Evolutionary conservation across 306 rosid species (phyloP).

Genomic region (Luffa aegyptiaca): DNA sequence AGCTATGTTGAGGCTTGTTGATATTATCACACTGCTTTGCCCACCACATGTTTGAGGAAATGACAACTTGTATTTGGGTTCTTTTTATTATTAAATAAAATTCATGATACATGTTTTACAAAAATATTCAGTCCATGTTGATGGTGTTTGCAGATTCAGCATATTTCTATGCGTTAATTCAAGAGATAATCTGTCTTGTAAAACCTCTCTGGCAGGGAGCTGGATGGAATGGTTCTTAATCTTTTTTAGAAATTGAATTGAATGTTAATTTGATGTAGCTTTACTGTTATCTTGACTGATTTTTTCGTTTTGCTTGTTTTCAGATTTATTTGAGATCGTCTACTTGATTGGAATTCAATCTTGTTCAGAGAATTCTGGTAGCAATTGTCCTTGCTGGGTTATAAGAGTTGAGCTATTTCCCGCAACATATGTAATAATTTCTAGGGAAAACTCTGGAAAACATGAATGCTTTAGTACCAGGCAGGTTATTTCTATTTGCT

Average conservation of each 20-base stretch:
- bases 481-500: slow-evolving; percentile 44
- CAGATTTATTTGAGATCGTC: not conserved
- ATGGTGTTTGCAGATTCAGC: not conserved
- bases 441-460: slow-evolving; percentile 13
- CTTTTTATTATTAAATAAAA: not conserved
- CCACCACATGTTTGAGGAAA: not conserved
- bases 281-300: not conserved
- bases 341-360: not conserved
- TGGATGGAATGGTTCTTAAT: not conserved
- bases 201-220: not conserved
- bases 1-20: not conserved
- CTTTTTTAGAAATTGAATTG: not conserved
- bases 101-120: not conserved
- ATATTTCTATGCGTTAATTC: not conserved
- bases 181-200: not conserved
- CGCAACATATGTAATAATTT: not conserved
- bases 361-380: not conserved
- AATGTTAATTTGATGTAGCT: not conserved
- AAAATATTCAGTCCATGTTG: not conserved
- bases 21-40: not conserved
- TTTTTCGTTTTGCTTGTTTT: not conserved
- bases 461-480: slow-evolving; percentile 52
- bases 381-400: not conserved
- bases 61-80: not conserved
- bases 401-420: not conserved